These are phyloP conservation scores for Leucocoprinus leucothites DNA, from an alignment of 768 basidiomycete genomes.

Conservation along the genomic window DNA sequence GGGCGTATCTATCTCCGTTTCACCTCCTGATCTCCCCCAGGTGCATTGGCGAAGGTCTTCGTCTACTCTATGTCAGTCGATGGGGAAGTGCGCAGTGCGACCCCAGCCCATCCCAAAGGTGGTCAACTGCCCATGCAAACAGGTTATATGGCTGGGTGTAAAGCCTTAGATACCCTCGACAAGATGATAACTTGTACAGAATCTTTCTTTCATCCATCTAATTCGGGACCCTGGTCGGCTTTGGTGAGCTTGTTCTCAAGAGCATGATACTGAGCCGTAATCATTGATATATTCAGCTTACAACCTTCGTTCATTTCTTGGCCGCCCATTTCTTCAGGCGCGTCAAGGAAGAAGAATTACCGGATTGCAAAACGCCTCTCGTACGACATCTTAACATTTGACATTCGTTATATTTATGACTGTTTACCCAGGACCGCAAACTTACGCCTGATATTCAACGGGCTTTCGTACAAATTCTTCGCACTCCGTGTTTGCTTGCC, in stretches of 20 bases:
- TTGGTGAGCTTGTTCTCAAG: conserved; percentile 34
- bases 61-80: conserved; percentile 90
- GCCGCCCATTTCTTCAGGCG: conserved; percentile 77
- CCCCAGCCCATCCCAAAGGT: conserved; percentile 22
- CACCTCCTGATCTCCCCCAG: conserved; percentile 30
- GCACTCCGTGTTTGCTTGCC: conserved; percentile 84
- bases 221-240: conserved; percentile 81
- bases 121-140: conserved; percentile 31
- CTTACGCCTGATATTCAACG: conserved; percentile 79
- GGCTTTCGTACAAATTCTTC: conserved; percentile 75
- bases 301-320: conserved; percentile 69
- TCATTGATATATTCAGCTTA: conserved; percentile 39
- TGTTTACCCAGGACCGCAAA: conserved; percentile 52
- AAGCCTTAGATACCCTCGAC: conserved; percentile 83
- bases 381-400: conserved; percentile 26
- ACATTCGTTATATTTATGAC: not conserved
- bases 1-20: too few relatives aligned
- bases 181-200: conserved; percentile 90
- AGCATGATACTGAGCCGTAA: not conserved
- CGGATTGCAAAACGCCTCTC: conserved; percentile 74
- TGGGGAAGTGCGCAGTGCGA: conserved; percentile 51
- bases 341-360: conserved; percentile 73
- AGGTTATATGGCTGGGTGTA: conserved; percentile 78
- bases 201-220: conserved; percentile 94
- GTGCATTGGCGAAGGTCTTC: conserved; percentile 78